phyloP scores from a whole-genome alignment of 345 rosid species.

The Citrus hindsii region DNA sequence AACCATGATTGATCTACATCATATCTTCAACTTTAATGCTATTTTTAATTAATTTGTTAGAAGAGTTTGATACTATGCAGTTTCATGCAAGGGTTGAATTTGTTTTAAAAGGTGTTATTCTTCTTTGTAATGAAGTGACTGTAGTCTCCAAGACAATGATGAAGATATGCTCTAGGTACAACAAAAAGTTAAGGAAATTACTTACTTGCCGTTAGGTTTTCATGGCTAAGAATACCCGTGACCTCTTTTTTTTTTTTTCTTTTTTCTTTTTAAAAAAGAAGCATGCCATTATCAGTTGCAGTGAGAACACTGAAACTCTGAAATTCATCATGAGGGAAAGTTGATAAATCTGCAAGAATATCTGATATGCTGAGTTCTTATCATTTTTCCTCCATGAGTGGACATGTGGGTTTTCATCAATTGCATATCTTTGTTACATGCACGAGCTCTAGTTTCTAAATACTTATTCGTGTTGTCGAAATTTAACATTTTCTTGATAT shows the following conservation, averaged over 20 bases:
- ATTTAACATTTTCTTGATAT: constrained; percentile 24
- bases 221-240: constrained; percentile 23
- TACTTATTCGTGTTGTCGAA: neutral
- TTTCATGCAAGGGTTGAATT: neutral
- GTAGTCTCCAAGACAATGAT: constrained; percentile 30
- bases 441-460: constrained; percentile 24
- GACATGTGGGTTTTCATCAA: constrained; percentile 3
- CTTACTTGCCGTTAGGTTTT: constrained; percentile 9
- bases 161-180: constrained; percentile 16
- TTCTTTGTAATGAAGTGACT: constrained; percentile 23
- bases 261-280: neutral
- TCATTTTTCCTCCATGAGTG: neutral
- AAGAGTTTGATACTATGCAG: neutral
- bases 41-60: neutral
- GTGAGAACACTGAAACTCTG: constrained; percentile 36
- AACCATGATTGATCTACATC: neutral
- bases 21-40: neutral
- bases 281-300: constrained; percentile 32
- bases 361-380: constrained; percentile 27
- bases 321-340: constrained; percentile 35
- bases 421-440: constrained; percentile 29
- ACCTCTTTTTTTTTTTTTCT: neutral
- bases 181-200: constrained; percentile 14
- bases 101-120: neutral
- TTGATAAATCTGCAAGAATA: constrained; percentile 36